A percentile compares a stretch with the other conserved stretches of the same genome.
phyloP scores from a whole-genome alignment of 2,329 filamentous ascomycete genomes.

The Pseudogymnoascus sp. region DNA sequence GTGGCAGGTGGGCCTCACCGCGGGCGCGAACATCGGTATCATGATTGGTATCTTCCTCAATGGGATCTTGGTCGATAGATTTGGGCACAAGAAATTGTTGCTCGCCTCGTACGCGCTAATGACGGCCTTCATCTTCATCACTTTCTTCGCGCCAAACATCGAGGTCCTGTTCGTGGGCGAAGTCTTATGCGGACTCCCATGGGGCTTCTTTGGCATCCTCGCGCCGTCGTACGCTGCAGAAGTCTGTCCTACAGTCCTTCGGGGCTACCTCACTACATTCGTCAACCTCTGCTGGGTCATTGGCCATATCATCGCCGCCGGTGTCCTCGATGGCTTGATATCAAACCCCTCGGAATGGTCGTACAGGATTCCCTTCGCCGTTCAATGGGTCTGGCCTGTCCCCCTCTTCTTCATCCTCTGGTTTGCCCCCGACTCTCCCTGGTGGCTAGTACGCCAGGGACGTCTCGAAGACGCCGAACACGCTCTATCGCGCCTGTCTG shows the following conservation, averaged over 20 bases:
- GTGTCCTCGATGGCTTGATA: slow-evolving; percentile 30
- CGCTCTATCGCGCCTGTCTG: background rate
- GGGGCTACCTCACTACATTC: slow-evolving; percentile 49
- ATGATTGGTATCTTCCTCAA: slow-evolving; percentile 42
- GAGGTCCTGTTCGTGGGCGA: slow-evolving; percentile 41
- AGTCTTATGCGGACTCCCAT: slow-evolving; percentile 43
- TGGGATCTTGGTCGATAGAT: slow-evolving; percentile 40
- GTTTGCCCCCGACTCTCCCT: slow-evolving; percentile 41
- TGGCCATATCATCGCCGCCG: slow-evolving; percentile 43
- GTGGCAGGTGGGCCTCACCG: slow-evolving; percentile 27
- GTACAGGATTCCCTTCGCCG: slow-evolving; percentile 12
- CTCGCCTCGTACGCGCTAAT: slow-evolving; percentile 39
- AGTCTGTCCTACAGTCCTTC: slow-evolving; percentile 48
- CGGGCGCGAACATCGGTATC: slow-evolving; percentile 25
- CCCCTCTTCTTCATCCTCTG: slow-evolving; percentile 37
- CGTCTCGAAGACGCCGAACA: slow-evolving; percentile 37
- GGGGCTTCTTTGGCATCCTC: slow-evolving; percentile 41
- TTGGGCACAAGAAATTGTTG: slow-evolving; percentile 45
- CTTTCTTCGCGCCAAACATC: slow-evolving; percentile 43
- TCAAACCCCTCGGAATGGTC: slow-evolving; percentile 12
- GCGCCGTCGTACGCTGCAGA: slow-evolving; percentile 37
- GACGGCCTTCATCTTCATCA: slow-evolving; percentile 41
- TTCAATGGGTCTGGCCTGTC: slow-evolving; percentile 40
- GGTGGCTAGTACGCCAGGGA: slow-evolving; percentile 41
- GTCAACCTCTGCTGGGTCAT: slow-evolving; percentile 50